Base-by-base conservation (phyloP, 2,329 filamentous ascomycete genomes). In the Aschersonia sp. region DNA sequence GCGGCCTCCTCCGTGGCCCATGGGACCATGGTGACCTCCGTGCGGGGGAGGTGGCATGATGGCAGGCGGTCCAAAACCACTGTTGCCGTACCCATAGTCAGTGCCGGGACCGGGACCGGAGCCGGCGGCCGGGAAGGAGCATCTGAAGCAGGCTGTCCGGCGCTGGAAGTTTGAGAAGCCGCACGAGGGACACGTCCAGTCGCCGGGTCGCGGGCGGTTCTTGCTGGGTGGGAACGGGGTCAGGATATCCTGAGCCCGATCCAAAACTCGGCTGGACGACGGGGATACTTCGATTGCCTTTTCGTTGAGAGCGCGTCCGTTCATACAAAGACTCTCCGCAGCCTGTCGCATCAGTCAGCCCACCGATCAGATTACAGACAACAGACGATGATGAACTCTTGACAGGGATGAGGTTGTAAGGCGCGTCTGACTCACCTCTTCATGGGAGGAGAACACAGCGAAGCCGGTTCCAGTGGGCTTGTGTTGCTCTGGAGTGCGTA, bases 131-230 rank as follows among this genome's bases (percentile, higher is more conserved):
- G 92, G 91, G 80, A 94, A 98, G 1, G 89, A 96, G 74, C 92
- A 98, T 58, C 92, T 85, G 84, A 98, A 98, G 69, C 92, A 98
- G 47, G 91, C 92, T 20, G 92, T 97, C 57, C 92, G 87, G 59
- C 92, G 87, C 70, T 98, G 92, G 74, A 98, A 98, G 75, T 98
- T 98, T 59, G 89, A 96, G 72, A 98, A 98, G 51, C 92, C 92
- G 61, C 92, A 98, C 47, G 89, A 96, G 44, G 92, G 92, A 73
- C 92, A 98, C 51, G 91, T 97, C 92, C 92, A 98, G 68, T 98
- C 92, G 64, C 92, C 92, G 40, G 92, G 92, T 50, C 92, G 85
- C 52, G 92, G 92, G 43, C 92, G 83, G 69, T 98, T 98, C 77
- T 98, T 98, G 70, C 89, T 96, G 1, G 92, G 92, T 46, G 92